Percentiles rank a stretch among this genome's conserved stretches.
These are phyloP conservation scores for Cardamine resedifolia DNA, from an alignment of 345 rosid genomes.

Conservation along the genomic window DNA sequence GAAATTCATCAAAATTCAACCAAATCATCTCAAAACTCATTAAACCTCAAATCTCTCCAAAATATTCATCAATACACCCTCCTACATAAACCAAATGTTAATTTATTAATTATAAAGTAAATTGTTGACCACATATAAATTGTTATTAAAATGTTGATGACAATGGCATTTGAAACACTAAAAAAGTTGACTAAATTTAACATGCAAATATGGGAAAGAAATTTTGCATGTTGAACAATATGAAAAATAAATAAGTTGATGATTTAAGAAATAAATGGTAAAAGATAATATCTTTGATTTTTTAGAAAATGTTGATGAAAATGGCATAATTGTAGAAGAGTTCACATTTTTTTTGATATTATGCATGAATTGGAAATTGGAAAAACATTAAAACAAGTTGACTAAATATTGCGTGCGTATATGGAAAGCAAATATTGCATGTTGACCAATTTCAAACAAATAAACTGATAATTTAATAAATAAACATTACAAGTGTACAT, in stretches of 20 bases:
- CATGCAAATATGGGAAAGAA: background rate
- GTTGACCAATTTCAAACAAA: constrained; percentile 21
- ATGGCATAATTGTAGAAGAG: background rate
- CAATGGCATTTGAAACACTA: background rate
- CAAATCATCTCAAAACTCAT: no score
- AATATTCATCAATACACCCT: no score
- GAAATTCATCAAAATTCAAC: no score
- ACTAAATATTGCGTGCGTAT: background rate
- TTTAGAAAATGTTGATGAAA: background rate
- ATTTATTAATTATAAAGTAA: no score
- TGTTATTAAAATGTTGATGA: background rate
- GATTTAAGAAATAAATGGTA: background rate
- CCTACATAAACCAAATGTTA: no score
- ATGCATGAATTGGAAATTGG: background rate
- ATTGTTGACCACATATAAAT: no score
- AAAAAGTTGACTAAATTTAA: background rate
- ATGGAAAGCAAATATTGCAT: constrained; percentile 3
- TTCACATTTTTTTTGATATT: background rate
- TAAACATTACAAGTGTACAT: background rate
- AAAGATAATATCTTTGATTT: background rate
- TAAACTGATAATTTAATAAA: background rate
- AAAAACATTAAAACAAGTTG: background rate
- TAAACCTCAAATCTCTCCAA: no score
- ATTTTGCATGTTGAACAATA: background rate
- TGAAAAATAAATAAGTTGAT: background rate